These are phyloP conservation scores for Pseudevernia furfuracea DNA, from an alignment of 495 filamentous ascomycete species.

Conservation along the genomic window DNA sequence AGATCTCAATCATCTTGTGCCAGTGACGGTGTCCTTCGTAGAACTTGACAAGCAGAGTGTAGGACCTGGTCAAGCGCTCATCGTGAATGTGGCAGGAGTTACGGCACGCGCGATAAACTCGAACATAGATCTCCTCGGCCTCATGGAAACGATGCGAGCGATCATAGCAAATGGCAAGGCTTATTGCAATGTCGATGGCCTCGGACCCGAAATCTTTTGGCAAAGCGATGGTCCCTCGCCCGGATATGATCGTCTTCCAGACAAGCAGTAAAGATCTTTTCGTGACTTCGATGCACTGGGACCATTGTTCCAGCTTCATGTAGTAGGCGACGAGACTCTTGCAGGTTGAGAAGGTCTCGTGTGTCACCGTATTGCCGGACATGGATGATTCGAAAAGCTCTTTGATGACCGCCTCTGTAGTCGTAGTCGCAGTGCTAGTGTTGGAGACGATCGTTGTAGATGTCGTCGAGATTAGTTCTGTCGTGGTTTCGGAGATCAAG, in stretches of 20 bases:
- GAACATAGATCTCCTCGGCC: conserved; percentile 51
- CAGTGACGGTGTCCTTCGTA: conserved; percentile 42
- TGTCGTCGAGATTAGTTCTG: conserved; percentile 34
- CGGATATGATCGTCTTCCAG: conserved; percentile 39
- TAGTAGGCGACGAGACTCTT: conserved; percentile 39
- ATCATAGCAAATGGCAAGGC: conserved; percentile 39
- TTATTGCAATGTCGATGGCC: conserved; percentile 36
- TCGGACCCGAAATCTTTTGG: conserved; percentile 30
- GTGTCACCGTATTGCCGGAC: conserved; percentile 25
- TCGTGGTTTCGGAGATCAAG: conserved; percentile 40
- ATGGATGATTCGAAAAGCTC: conserved; percentile 39
- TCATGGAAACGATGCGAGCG: conserved; percentile 37
- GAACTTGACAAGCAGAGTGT: conserved; percentile 35
- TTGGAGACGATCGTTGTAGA: conserved; percentile 31
- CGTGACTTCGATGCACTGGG: conserved; percentile 36
- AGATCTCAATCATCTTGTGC: conserved; percentile 40
- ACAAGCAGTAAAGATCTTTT: conserved; percentile 36
- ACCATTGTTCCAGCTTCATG: conserved; percentile 37
- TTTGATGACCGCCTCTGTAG: conserved; percentile 35
- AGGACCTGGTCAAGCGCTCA: conserved; percentile 32
- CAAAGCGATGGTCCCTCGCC: conserved; percentile 34
- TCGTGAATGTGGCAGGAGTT: conserved; percentile 38
- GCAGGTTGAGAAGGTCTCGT: conserved; percentile 30
- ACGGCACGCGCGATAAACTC: conserved; percentile 48
- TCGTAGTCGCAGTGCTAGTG: conserved; percentile 32